Percentiles rank a stretch among this genome's conserved stretches.
Conservation (phyloP, 306 rosid genomes). For the Pterocarpus santalinus region DNA sequence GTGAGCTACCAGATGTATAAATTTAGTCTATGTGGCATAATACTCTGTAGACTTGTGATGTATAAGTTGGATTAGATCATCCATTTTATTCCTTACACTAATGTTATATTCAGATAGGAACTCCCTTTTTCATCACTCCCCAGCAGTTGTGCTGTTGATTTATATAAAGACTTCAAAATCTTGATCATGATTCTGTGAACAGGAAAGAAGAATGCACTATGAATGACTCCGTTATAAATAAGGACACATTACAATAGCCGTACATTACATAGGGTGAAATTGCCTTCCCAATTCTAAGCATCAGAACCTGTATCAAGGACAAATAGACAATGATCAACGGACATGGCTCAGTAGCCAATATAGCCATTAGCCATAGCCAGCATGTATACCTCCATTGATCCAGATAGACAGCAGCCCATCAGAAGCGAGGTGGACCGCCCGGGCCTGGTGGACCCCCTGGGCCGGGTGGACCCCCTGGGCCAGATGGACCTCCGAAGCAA, state of each 20-base stretch:
- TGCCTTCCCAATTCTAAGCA: neutral
- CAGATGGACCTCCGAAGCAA: constrained; percentile 77
- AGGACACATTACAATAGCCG: neutral
- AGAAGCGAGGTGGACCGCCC: neutral
- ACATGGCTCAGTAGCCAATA: too few relatives aligned
- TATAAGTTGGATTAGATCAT: too few relatives aligned
- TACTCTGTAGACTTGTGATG: too few relatives aligned
- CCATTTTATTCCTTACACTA: too few relatives aligned
- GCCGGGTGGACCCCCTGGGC: constrained; percentile 44
- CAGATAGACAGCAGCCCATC: neutral
- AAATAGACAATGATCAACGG: too few relatives aligned
- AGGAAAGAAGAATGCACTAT: neutral
- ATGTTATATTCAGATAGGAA: too few relatives aligned
- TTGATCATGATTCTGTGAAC: neutral
- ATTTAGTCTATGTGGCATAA: neutral
- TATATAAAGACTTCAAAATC: too few relatives aligned
- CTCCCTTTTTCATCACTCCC: neutral
- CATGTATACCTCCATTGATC: too few relatives aligned
- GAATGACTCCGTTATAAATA: neutral
- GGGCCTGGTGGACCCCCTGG: neutral
- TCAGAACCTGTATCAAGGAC: neutral
- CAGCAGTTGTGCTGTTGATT: too few relatives aligned
- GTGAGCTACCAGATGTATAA: too few relatives aligned
- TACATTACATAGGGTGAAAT: neutral
- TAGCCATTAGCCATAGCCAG: too few relatives aligned